Evolutionary conservation across 2,329 filamentous ascomycete species (phyloP).

Genomic region (Alternaria infectoria): DNA sequence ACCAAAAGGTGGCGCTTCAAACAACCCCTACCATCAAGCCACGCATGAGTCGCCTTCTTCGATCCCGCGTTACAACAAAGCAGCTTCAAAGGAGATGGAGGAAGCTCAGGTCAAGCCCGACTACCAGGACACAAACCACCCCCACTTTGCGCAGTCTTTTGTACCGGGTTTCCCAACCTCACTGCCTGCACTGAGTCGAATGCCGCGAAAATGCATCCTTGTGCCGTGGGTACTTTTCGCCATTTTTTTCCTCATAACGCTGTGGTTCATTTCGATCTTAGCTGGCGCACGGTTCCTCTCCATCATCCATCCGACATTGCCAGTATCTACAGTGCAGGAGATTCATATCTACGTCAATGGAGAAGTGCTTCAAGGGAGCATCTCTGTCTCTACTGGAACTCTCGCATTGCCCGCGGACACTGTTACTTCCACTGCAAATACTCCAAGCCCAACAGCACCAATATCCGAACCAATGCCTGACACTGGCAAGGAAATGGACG

Average conservation of each 20-base stretch:
- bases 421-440: background rate
- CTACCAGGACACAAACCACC: slow-evolving; percentile 13
- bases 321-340: slow-evolving; percentile 11
- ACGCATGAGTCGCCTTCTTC: background rate
- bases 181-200: slow-evolving; percentile 3
- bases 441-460: background rate
- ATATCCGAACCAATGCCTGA: background rate
- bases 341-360: slow-evolving; percentile 27
- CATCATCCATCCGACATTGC: slow-evolving; percentile 14
- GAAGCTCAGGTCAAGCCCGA: slow-evolving; percentile 9
- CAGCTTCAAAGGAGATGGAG: background rate
- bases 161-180: background rate
- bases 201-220: slow-evolving; percentile 15
- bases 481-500: slow-evolving; percentile 2
- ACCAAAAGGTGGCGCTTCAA: background rate
- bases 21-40: slow-evolving; percentile 4
- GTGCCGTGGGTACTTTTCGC: slow-evolving; percentile 34
- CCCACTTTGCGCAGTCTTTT: slow-evolving; percentile 10
- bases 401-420: background rate
- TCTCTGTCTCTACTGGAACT: background rate
- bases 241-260: slow-evolving; percentile 29
- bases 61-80: background rate
- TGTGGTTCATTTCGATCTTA: slow-evolving; percentile 32
- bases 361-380: slow-evolving; percentile 3
- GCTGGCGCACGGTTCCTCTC: slow-evolving; percentile 25